These are phyloP conservation scores for Trichoderma hamatum DNA, from an alignment of 2,329 filamentous ascomycete species.

Conservation along the genomic window DNA sequence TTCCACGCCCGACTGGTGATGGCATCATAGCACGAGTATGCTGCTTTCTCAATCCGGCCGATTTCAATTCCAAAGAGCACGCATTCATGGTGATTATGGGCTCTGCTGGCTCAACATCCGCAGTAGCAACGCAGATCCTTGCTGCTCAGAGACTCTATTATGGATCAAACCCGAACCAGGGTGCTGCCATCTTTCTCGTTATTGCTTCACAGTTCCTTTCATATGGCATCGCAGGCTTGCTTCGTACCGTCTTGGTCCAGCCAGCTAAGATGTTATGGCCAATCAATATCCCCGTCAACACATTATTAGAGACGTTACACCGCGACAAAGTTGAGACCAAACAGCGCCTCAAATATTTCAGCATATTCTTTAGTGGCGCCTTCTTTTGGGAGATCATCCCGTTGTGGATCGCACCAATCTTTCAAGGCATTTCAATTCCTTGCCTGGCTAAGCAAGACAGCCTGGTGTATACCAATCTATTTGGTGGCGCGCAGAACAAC, in stretches of 20 bases:
- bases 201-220: constrained; percentile 54
- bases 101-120: constrained; percentile 42
- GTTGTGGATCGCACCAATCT: constrained; percentile 49
- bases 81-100: constrained; percentile 48
- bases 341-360: constrained; percentile 46
- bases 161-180: constrained; percentile 42
- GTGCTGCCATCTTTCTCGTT: constrained; percentile 47
- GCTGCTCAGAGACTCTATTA: constrained; percentile 54
- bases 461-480: constrained; percentile 51
- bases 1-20: constrained; percentile 28
- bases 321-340: constrained; percentile 39
- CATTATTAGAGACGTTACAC: constrained; percentile 38
- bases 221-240: constrained; percentile 52
- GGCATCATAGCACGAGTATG: constrained; percentile 10
- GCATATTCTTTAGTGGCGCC: constrained; percentile 43
- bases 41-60: constrained; percentile 30
- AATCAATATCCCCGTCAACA: constrained; percentile 37
- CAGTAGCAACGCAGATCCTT: constrained; percentile 43
- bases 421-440: constrained; percentile 44
- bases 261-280: constrained; percentile 49
- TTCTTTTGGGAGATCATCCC: constrained; percentile 54
- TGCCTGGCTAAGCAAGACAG: constrained; percentile 48
- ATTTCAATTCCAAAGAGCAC: constrained; percentile 38
- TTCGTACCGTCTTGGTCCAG: constrained; percentile 50
- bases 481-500: constrained; percentile 48